These are phyloP conservation scores for Parathielavia appendiculata DNA, from an alignment of 495 filamentous ascomycete genomes.

Conservation along the genomic window DNA sequence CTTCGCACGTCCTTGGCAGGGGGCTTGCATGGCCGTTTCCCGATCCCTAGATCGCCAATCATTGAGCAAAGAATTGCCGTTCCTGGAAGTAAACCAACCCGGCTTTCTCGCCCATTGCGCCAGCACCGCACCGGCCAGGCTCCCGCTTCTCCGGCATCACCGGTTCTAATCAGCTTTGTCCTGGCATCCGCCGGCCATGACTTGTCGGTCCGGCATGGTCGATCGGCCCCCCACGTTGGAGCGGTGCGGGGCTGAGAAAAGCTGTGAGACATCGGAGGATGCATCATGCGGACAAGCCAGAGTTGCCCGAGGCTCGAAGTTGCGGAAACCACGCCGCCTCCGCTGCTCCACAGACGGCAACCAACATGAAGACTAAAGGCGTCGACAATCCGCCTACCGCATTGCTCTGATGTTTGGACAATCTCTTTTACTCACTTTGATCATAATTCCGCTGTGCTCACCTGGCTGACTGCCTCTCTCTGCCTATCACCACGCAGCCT, in stretches of 20 bases:
- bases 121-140: too few relatives aligned
- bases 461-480: not conserved
- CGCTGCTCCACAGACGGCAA: not conserved
- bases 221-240: not conserved
- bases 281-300: too few relatives aligned
- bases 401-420: not conserved
- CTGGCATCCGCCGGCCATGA: not conserved
- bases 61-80: not conserved
- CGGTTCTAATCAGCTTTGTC: not conserved
- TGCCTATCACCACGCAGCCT: not conserved
- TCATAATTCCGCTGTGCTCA: not conserved
- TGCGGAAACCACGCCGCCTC: too few relatives aligned
- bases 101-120: too few relatives aligned
- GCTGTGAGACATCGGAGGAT: not conserved
- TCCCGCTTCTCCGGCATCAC: too few relatives aligned
- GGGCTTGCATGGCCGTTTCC: too few relatives aligned
- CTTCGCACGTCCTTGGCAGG: too few relatives aligned
- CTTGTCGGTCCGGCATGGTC: conserved; percentile 5
- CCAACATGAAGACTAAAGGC: not conserved
- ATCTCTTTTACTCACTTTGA: not conserved
- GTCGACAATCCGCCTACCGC: not conserved
- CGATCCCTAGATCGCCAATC: too few relatives aligned
- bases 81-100: not conserved
- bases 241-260: too few relatives aligned
- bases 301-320: too few relatives aligned